Evolutionary conservation across 495 filamentous ascomycete species (phyloP).

Genomic region (Neurospora sp.): DNA sequence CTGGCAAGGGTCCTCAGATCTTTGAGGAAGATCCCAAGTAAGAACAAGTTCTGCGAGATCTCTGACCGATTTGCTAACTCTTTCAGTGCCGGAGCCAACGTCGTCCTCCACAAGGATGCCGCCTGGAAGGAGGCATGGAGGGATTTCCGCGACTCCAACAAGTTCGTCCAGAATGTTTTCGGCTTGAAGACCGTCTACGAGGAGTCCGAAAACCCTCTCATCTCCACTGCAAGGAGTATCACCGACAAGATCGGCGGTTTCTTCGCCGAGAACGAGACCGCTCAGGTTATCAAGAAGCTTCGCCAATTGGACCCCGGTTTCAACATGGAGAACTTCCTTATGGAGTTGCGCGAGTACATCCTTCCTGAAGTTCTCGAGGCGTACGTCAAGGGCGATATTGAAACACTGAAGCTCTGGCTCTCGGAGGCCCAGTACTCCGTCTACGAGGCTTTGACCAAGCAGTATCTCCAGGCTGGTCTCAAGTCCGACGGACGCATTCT

Average conservation of each 20-base stretch:
- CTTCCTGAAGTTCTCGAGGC: slow-evolving; percentile 95
- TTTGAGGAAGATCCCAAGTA: slow-evolving; percentile 84
- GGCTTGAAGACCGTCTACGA: slow-evolving; percentile 73
- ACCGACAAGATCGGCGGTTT: slow-evolving; percentile 88
- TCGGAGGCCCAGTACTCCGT: slow-evolving; percentile 90
- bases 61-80: slow-evolving; percentile 8
- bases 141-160: slow-evolving; percentile 79
- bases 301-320: slow-evolving; percentile 93
- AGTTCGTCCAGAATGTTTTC: slow-evolving; percentile 82
- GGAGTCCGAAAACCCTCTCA: slow-evolving; percentile 93
- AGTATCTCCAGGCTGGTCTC: slow-evolving; percentile 85
- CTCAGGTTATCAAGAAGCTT: slow-evolving; percentile 93
- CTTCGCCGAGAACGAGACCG: slow-evolving; percentile 97
- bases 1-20: slow-evolving; percentile 42
- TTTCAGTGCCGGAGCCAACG: slow-evolving; percentile 76
- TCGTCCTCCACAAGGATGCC: slow-evolving; percentile 93
- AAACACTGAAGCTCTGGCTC: slow-evolving; percentile 87
- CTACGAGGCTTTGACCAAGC: slow-evolving; percentile 85
- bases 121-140: slow-evolving; percentile 94
- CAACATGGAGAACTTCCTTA: slow-evolving; percentile 86
- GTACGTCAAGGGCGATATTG: slow-evolving; percentile 90
- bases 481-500: slow-evolving; percentile 91
- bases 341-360: slow-evolving; percentile 95
- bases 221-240: slow-evolving; percentile 85
- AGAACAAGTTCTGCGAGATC: slow-evolving; percentile 21